Evolutionary conservation across 2,329 filamentous ascomycete species (phyloP).

Genomic region (Thielaviopsis ethacetica): DNA sequence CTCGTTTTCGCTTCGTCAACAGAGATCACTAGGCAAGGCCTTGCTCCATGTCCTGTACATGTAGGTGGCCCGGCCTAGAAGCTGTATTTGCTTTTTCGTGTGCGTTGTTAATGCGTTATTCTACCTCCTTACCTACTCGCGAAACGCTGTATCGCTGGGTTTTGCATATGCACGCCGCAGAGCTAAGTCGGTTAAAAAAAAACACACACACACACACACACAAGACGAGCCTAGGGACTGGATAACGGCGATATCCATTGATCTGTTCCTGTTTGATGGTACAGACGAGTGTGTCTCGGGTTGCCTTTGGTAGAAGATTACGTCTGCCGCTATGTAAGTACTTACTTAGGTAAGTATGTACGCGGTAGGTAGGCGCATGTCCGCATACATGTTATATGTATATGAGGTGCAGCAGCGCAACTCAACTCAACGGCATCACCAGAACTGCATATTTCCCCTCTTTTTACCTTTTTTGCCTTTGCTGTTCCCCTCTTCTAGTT

Average conservation of each 20-base stretch:
- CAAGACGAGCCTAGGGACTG: background rate
- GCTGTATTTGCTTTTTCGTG: background rate
- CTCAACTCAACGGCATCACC: background rate
- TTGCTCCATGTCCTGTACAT: background rate
- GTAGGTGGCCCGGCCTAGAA: background rate
- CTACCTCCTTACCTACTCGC: background rate
- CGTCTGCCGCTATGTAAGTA: too few relatives aligned
- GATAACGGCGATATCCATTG: background rate
- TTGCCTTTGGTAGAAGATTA: background rate
- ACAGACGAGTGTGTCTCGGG: background rate
- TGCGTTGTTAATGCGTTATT: background rate
- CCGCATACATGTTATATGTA: background rate
- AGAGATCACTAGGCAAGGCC: too few relatives aligned
- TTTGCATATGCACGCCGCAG: background rate
- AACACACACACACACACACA: background rate
- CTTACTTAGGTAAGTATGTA: background rate
- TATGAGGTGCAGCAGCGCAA: background rate
- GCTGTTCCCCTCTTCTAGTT: background rate
- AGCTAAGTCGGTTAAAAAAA: background rate
- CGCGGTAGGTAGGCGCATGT: too few relatives aligned
- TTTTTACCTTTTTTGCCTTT: background rate
- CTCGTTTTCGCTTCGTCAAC: background rate
- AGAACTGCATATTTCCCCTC: background rate
- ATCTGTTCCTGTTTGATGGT: background rate
- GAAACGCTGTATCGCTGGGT: background rate